Evolutionary conservation across 306 rosid species (phyloP).

Genomic region (Gleditsia sinensis): DNA sequence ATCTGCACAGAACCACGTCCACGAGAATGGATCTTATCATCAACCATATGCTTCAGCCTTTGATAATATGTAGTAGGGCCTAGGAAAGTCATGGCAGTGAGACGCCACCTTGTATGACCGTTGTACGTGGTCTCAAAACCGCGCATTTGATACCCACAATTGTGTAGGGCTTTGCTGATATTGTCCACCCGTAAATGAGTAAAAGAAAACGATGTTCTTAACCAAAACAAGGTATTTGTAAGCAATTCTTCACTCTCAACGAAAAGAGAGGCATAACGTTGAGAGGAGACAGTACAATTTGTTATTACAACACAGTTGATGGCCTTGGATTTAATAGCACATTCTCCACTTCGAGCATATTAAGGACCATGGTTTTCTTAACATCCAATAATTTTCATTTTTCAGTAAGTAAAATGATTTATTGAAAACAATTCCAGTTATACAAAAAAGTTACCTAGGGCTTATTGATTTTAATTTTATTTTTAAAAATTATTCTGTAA

Average conservation of each 20-base stretch:
- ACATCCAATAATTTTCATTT: not conserved
- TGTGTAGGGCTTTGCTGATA: slow-evolving; percentile 93
- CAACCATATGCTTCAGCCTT: slow-evolving; percentile 96
- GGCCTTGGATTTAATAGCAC: too few species aligned
- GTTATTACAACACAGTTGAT: too few species aligned
- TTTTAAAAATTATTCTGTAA: too few species aligned
- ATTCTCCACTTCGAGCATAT: too few species aligned
- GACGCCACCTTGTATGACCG: slow-evolving; percentile 94
- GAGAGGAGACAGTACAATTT: slow-evolving; percentile 2
- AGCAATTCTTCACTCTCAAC: too few species aligned
- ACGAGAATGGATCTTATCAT: slow-evolving; percentile 96
- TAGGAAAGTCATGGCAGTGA: slow-evolving; percentile 86
- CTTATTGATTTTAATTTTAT: too few species aligned
- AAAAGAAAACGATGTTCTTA: too few species aligned
- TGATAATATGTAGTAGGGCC: slow-evolving; percentile 98
- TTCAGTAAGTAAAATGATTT: not conserved
- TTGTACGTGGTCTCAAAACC: slow-evolving; percentile 99
- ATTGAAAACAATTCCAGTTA: not conserved
- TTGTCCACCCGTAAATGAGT: slow-evolving; percentile 72
- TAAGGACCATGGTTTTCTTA: too few species aligned
- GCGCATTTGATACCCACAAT: slow-evolving; percentile 98
- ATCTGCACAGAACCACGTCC: slow-evolving; percentile 98
- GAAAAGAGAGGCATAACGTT: too few species aligned
- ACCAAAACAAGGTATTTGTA: too few species aligned
- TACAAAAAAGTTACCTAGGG: not conserved